Base-by-base conservation (phyloP, 192 early-diverging fungal genomes). In the Coemansia sp. region DNA sequence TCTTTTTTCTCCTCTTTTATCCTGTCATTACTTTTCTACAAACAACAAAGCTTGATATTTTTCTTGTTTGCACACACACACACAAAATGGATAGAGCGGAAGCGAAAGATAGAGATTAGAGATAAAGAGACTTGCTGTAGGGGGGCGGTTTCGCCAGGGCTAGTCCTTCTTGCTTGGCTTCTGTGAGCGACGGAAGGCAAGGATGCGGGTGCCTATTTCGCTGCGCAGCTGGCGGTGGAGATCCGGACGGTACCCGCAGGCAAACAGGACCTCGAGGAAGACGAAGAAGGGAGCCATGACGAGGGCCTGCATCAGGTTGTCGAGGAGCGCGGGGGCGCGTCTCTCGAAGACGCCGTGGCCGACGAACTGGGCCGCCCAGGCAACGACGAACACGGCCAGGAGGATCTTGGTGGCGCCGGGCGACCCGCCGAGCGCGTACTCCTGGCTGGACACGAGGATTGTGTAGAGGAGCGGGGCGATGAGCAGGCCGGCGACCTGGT, bases 211-310 rank as follows among this genome's bases (percentile, higher is more conserved):
- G 20, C 76, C 81, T 16, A 83, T 68, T 55, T 84, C 74, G 60
- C 25, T 74, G 46, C 88, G 81, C 32, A 96, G 71, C 50, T 88
- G 84, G 64, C 85, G 70, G 61, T 87, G 79, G 32, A 95, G 75
- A 5, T 77, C 66, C 16, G 92, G 90, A 48, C 91, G 90, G 81
- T 93, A 94, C 37, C 96, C 94, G 5, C 91, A 45, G 64, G 69
- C 74, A 72, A 98, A 97, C 53, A 98, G 75, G 9, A 88, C 57
- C 77, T 98, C 94, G 39, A 92, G 84, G 66, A 92, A 95, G 7
- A 97, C 94, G 84, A 98, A 98, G 75, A 95, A 94, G 37, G 94
- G 95, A 2, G 96, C 96, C 66, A 95, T 91, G 45, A 97, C 90
- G 32, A 96, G 50, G 4, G 96, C 95, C 87, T 97, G 94, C 4